A percentile compares a stretch with the other conserved stretches of the same genome.
Conservation (phyloP, 352 stramenopile genomes). For the Thalassiosira exigua region DNA sequence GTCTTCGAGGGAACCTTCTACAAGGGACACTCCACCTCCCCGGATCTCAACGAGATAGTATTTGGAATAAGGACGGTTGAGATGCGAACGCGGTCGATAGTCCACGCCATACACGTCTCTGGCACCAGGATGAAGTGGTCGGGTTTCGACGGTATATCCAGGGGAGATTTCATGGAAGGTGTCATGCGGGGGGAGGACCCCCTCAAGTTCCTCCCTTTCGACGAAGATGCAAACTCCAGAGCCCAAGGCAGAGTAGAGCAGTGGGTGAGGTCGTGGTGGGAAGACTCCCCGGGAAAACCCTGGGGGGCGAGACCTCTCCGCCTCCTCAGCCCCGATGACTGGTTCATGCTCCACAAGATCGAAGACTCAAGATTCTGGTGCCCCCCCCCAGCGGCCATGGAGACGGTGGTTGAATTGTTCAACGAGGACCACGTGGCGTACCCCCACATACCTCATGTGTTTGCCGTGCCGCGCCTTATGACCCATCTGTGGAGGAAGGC, state of each 20-base stretch:
- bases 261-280: constrained; percentile 1
- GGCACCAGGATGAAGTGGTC: constrained; percentile 52
- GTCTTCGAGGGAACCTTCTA: constrained; percentile 27
- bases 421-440: constrained; percentile 8
- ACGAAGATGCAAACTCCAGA: constrained; percentile 5
- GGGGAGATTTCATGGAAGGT: constrained; percentile 29
- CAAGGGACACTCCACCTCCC: constrained; percentile 18
- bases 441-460: constrained; percentile 21
- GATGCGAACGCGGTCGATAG: constrained; percentile 5
- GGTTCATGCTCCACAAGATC: constrained; percentile 4
- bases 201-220: constrained; percentile 35
- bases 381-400: constrained; percentile 31
- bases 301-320: neutral
- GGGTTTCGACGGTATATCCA: constrained; percentile 46
- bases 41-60: neutral
- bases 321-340: neutral
- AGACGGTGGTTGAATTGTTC: constrained; percentile 20
- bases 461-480: constrained; percentile 10
- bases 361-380: constrained; percentile 24
- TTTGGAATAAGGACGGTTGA: constrained; percentile 5
- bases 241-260: neutral
- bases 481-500: constrained; percentile 5
- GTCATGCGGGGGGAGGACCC: constrained; percentile 41
- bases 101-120: constrained; percentile 46
- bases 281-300: neutral